A percentile compares a stretch with the other conserved stretches of the same genome.
Evolutionary conservation across 2,329 filamentous ascomycete genomes (phyloP).

Genomic region (Clathrospora elynae): DNA sequence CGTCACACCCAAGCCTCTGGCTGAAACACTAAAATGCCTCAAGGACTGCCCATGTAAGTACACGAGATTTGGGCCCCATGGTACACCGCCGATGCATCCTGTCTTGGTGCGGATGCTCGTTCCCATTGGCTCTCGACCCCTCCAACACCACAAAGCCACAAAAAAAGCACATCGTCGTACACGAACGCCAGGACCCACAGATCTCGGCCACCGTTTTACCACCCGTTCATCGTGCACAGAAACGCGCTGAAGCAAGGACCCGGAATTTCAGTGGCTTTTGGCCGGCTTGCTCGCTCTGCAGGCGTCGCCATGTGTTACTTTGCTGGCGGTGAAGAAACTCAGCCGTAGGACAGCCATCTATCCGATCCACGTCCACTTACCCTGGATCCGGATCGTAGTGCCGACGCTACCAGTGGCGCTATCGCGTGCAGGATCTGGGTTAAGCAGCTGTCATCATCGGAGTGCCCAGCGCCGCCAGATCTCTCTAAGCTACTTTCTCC

Average conservation of each 20-base stretch:
- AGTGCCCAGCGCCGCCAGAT: conserved; percentile 34
- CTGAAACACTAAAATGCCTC: conserved; percentile 22
- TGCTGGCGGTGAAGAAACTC: conserved; percentile 19
- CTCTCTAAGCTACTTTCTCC: conserved; percentile 30
- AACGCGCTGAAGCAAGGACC: conserved; percentile 20
- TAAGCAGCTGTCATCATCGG: conserved; percentile 36
- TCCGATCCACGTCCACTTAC: conserved; percentile 24
- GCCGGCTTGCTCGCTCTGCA: conserved; percentile 27
- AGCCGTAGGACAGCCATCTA: conserved; percentile 16
- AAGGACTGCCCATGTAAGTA: conserved; percentile 12
- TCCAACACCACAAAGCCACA: conserved; percentile 9
- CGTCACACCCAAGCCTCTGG: conserved; percentile 13
- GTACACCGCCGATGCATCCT: conserved; percentile 16
- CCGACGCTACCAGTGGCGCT: conserved; percentile 35
- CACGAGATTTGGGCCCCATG: conserved; percentile 24
- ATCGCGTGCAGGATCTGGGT: conserved; percentile 40
- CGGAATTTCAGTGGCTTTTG: conserved; percentile 14
- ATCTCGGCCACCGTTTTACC: conserved; percentile 28
- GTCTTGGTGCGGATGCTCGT: conserved; percentile 4
- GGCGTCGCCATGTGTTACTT: conserved; percentile 17
- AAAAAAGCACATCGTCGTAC: conserved; percentile 26
- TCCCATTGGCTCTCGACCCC: conserved; percentile 23
- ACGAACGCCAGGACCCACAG: conserved; percentile 21
- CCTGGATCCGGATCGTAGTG: conserved; percentile 37
- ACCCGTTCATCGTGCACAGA: conserved; percentile 22